Conservation (phyloP, 371 early-diverging fungal genomes). For the Mortierella sp. region DNA sequence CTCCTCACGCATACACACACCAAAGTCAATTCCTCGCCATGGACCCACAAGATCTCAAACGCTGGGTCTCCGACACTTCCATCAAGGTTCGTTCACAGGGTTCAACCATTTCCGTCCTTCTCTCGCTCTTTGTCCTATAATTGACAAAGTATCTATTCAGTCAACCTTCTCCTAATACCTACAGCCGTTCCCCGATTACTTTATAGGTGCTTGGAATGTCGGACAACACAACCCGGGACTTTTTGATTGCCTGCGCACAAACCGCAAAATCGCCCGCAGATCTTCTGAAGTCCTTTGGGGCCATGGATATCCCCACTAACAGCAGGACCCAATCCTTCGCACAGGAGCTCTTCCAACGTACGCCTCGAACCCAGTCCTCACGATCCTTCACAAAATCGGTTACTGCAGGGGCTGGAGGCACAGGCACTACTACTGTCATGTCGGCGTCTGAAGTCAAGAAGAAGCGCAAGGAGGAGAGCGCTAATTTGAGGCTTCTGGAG, state of each 20-base stretch:
- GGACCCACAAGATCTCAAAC: conserved; percentile 60
- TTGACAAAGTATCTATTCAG: background rate
- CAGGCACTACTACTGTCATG: conserved; percentile 1
- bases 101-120: conserved; percentile 1
- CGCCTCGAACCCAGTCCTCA: conserved; percentile 62
- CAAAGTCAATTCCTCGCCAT: conserved; percentile 11
- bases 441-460: conserved; percentile 59
- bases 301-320: conserved; percentile 70
- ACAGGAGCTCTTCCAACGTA: conserved; percentile 70
- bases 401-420: conserved; percentile 46
- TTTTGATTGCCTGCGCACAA: conserved; percentile 77
- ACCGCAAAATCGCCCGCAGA: conserved; percentile 71
- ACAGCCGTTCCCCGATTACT: background rate
- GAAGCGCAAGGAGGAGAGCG: conserved; percentile 65
- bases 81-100: conserved; percentile 67
- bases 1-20: background rate
- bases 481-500: conserved; percentile 63
- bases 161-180: background rate
- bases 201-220: conserved; percentile 78
- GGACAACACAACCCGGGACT: conserved; percentile 80
- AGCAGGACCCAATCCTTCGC: conserved; percentile 72
- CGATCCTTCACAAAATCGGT: conserved; percentile 44
- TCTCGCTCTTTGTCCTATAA: conserved; percentile 23
- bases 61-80: conserved; percentile 88
- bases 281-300: conserved; percentile 66